Evolutionary conservation across 768 basidiomycete genomes (phyloP).

Genomic region (Calocera cornea): DNA sequence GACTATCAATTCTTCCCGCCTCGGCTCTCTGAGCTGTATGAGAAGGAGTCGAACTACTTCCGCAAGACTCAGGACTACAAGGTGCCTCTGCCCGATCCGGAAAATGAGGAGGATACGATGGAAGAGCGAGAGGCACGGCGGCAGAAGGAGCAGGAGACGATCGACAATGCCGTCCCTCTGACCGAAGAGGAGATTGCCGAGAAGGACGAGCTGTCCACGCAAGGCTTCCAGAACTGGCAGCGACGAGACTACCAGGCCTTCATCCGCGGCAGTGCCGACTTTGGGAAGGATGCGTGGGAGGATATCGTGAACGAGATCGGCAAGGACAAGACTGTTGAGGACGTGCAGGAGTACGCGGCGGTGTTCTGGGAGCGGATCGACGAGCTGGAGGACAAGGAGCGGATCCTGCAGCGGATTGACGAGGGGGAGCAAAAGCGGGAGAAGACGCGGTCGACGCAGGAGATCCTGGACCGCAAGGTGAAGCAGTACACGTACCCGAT

Average conservation of each 20-base stretch:
- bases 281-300: constrained; percentile 20
- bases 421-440: constrained; percentile 84
- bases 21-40: constrained; percentile 65
- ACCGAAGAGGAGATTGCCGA: constrained; percentile 73
- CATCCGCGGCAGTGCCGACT: constrained; percentile 24
- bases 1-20: constrained; percentile 96
- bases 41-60: constrained; percentile 29
- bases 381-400: constrained; percentile 64
- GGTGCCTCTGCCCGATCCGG: constrained; percentile 45
- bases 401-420: constrained; percentile 68
- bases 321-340: constrained; percentile 61
- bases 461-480: constrained; percentile 71
- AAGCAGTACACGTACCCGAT: constrained; percentile 74
- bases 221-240: constrained; percentile 86
- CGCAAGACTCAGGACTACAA: constrained; percentile 23
- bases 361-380: constrained; percentile 86
- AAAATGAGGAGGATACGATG: constrained; percentile 58
- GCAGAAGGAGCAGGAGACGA: constrained; percentile 63
- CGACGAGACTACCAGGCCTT: constrained; percentile 89
- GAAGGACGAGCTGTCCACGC: constrained; percentile 61
- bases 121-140: constrained; percentile 79
- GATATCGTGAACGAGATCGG: constrained; percentile 63
- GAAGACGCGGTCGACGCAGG: constrained; percentile 67
- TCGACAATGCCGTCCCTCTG: constrained; percentile 80
- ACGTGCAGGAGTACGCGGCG: constrained; percentile 62